These are phyloP conservation scores for Pichia eremophila DNA, from an alignment of 805 yeast genomes.

Conservation along the genomic window DNA sequence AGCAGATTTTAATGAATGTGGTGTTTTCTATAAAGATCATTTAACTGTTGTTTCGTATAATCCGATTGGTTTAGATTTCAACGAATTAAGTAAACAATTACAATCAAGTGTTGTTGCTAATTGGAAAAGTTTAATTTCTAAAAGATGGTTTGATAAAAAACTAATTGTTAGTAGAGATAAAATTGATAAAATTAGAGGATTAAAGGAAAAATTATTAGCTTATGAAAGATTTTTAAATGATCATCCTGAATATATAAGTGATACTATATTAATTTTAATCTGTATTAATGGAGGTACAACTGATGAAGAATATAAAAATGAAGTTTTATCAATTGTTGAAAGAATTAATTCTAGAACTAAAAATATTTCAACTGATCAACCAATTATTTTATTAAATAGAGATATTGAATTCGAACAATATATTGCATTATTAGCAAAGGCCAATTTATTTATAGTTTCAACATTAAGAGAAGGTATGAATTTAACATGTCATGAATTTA, in stretches of 20 bases:
- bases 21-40: conserved; percentile 52
- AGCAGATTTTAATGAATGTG: conserved; percentile 65
- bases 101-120: conserved; percentile 38
- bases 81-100: conserved; percentile 38
- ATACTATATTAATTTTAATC: conserved; percentile 74
- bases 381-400: conserved; percentile 80
- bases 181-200: conserved; percentile 78
- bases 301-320: conserved; percentile 61
- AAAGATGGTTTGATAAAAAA: conserved; percentile 65
- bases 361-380: conserved; percentile 66
- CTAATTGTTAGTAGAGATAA: conserved; percentile 85
- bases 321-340: conserved; percentile 67
- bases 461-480: conserved; percentile 97
- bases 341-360: conserved; percentile 73
- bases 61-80: conserved; percentile 76
- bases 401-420: conserved; percentile 87
- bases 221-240: conserved; percentile 67
- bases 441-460: conserved; percentile 79
- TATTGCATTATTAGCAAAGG: conserved; percentile 74
- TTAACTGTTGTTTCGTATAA: conserved; percentile 46
- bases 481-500: conserved; percentile 89
- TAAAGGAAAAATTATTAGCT: conserved; percentile 78
- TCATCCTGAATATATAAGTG: conserved; percentile 62
- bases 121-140: conserved; percentile 65
- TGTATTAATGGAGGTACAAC: conserved; percentile 48